phyloP scores from a whole-genome alignment of 306 rosid genomes.

The Cicer cuneatum region DNA sequence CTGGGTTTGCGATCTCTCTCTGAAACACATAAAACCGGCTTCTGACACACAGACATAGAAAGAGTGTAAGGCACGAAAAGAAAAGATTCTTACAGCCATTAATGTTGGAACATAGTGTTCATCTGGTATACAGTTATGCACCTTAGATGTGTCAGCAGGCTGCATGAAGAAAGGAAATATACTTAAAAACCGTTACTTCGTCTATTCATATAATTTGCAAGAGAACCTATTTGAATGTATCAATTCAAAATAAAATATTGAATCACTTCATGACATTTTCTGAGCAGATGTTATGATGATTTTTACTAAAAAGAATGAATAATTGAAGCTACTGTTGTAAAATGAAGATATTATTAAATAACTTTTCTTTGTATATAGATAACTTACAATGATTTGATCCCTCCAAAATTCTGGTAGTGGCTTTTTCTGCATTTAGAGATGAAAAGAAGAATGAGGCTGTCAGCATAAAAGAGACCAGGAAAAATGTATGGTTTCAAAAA shows the following conservation, averaged over 20 bases:
- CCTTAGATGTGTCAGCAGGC: conserved; percentile 84
- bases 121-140: conserved; percentile 96
- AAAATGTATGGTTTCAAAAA: conserved; percentile 12
- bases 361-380: conserved; percentile 31
- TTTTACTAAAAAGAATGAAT: not conserved
- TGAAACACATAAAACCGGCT: too few relatives aligned
- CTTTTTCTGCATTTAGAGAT: conserved; percentile 70
- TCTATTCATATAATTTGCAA: conserved; percentile 30
- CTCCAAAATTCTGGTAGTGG: conserved; percentile 99
- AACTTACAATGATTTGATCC: conserved; percentile 82
- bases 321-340: conserved; percentile 4
- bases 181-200: conserved; percentile 24
- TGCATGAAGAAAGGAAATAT: conserved; percentile 53
- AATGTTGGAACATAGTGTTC: conserved; percentile 97
- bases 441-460: conserved; percentile 15
- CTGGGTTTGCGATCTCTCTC: too few relatives aligned
- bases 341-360: not conserved
- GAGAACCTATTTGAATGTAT: conserved; percentile 17
- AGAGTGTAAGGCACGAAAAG: not conserved
- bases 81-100: conserved; percentile 73
- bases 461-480: conserved; percentile 11
- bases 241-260: conserved; percentile 36
- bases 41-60: not conserved
- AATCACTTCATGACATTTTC: conserved; percentile 13
- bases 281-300: not conserved